phyloP scores from a whole-genome alignment of 352 stramenopile species.

The Globisporangium heterothallicum region DNA sequence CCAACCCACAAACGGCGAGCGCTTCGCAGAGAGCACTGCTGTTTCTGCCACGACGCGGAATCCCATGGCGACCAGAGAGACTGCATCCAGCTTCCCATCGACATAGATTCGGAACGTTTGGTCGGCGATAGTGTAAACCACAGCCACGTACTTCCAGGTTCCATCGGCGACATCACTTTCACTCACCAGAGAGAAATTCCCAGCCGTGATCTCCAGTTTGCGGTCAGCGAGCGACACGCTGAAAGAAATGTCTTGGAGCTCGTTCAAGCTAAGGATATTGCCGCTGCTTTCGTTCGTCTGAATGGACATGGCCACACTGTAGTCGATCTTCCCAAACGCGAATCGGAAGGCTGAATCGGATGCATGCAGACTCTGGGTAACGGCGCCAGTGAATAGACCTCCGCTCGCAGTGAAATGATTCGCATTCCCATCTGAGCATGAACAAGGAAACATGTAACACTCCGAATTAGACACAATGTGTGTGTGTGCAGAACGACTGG shows the following conservation, averaged over 20 bases:
- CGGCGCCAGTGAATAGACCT: constrained; percentile 1
- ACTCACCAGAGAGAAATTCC: background rate
- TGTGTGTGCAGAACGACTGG: background rate
- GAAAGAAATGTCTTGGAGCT: background rate
- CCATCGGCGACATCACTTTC: background rate
- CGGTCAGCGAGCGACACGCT: background rate
- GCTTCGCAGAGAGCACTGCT: constrained; percentile 18
- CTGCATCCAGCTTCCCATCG: constrained; percentile 1
- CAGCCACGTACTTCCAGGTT: constrained; percentile 6
- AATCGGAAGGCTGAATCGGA: constrained; percentile 14
- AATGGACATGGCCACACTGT: constrained; percentile 29
- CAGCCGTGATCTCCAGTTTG: constrained; percentile 1
- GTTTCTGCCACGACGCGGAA: constrained; percentile 6
- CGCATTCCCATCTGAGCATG: background rate
- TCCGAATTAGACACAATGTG: too few relatives aligned
- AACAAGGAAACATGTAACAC: too few relatives aligned
- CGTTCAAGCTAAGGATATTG: constrained; percentile 6
- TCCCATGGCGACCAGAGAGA: background rate
- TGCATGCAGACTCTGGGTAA: constrained; percentile 5
- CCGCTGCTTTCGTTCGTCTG: background rate
- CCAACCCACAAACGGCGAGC: constrained; percentile 31
- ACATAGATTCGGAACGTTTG: background rate
- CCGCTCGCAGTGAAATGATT: constrained; percentile 1
- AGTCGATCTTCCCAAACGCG: constrained; percentile 44
- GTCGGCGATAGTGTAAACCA: constrained; percentile 2